Evolutionary conservation across 2,329 filamentous ascomycete genomes (phyloP).

Genomic region (Ophiostoma sp.): DNA sequence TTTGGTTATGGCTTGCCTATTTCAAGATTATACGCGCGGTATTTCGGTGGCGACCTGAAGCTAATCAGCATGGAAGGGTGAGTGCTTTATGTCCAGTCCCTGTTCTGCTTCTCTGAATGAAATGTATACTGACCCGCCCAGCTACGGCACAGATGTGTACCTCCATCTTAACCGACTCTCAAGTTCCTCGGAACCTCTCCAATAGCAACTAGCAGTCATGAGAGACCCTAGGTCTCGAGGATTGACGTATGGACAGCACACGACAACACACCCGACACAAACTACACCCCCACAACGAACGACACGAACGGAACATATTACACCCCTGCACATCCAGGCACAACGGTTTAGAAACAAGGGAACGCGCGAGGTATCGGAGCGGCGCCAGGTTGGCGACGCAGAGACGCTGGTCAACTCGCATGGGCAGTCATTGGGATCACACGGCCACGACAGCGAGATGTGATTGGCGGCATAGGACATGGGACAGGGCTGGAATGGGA

Average conservation of each 20-base stretch:
- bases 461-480: slow-evolving; percentile 27
- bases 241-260: slow-evolving; percentile 47
- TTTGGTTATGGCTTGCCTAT: slow-evolving; percentile 98
- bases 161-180: slow-evolving; percentile 94
- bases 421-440: slow-evolving; percentile 29
- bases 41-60: slow-evolving; percentile 96
- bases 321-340: slow-evolving; percentile 51
- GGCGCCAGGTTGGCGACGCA: slow-evolving; percentile 85
- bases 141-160: slow-evolving; percentile 97
- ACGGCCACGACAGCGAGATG: slow-evolving; percentile 36
- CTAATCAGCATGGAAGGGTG: slow-evolving; percentile 99
- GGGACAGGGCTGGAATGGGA: not conserved
- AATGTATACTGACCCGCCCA: slow-evolving; percentile 35
- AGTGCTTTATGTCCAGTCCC: slow-evolving; percentile 35
- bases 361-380: slow-evolving; percentile 68
- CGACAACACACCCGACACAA: slow-evolving; percentile 3
- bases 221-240: slow-evolving; percentile 65
- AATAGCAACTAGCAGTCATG: slow-evolving; percentile 91
- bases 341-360: slow-evolving; percentile 56
- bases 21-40: slow-evolving; percentile 85
- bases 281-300: not conserved
- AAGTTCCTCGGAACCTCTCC: slow-evolving; percentile 89
- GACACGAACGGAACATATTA: slow-evolving; percentile 18
- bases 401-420: slow-evolving; percentile 65
- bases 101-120: not conserved